Percentiles rank a stretch among this genome's conserved stretches.
Evolutionary conservation across 2,329 filamentous ascomycete genomes (phyloP).

Genomic region (Sarocladium kiliense): DNA sequence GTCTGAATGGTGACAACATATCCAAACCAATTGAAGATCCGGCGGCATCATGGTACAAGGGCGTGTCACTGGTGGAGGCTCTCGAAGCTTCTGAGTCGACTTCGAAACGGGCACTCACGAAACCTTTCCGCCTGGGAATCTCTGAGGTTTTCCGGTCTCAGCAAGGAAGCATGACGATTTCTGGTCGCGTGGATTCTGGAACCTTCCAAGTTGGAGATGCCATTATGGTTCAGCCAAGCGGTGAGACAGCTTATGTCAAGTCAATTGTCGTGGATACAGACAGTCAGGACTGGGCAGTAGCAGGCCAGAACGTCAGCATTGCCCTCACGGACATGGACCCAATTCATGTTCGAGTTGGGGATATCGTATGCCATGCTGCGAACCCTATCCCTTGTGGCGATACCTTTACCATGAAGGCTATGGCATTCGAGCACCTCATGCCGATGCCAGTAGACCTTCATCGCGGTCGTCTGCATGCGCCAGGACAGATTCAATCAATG

Average conservation of each 20-base stretch:
- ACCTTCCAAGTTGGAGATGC: conserved; percentile 79
- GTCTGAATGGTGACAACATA: conserved; percentile 84
- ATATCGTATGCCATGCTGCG: conserved; percentile 72
- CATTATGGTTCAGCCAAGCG: conserved; percentile 73
- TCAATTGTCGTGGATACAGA: conserved; percentile 72
- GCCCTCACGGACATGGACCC: conserved; percentile 82
- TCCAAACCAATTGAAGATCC: conserved; percentile 50
- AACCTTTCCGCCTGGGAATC: conserved; percentile 80
- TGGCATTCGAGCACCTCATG: conserved; percentile 85
- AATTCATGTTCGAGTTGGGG: conserved; percentile 74
- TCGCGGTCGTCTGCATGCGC: conserved; percentile 72
- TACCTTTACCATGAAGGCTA: conserved; percentile 73
- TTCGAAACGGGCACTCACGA: conserved; percentile 59
- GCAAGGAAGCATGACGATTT: conserved; percentile 77
- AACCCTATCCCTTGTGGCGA: conserved; percentile 66
- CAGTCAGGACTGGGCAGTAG: conserved; percentile 80
- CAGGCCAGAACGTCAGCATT: conserved; percentile 83
- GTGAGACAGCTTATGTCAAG: conserved; percentile 76
- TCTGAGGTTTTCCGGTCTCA: conserved; percentile 80
- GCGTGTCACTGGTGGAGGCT: conserved; percentile 74
- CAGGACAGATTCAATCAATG: conserved; percentile 69
- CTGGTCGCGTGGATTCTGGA: conserved; percentile 80
- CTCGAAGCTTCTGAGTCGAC: conserved; percentile 78
- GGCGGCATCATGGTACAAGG: conserved; percentile 71
- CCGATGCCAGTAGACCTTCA: conserved; percentile 89